These are phyloP conservation scores for Eleusine coracana DNA, from an alignment of 176 grass and related monocot genomes.

Conservation along the genomic window DNA sequence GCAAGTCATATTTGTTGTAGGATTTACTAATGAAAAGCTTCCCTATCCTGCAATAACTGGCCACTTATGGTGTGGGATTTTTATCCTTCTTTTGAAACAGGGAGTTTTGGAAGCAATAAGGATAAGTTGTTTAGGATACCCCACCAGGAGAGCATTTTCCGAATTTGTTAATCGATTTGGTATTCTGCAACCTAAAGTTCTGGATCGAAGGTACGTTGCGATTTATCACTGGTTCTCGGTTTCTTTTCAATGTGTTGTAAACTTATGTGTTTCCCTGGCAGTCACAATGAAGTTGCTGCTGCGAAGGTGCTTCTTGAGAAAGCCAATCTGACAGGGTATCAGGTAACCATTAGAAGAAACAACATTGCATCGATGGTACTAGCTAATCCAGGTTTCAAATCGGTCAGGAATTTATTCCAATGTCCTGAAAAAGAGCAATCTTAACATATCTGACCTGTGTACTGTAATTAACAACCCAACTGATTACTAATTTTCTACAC, in stretches of 20 bases:
- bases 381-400: constrained; percentile 9
- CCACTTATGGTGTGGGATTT: neutral
- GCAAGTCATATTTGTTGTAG: neutral
- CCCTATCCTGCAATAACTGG: neutral
- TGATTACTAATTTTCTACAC: constrained; percentile 8
- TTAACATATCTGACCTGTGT: no score
- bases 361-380: neutral
- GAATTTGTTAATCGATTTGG: constrained; percentile 96
- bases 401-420: constrained; percentile 22
- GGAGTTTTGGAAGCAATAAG: constrained; percentile 96
- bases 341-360: constrained; percentile 55
- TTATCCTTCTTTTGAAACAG: constrained; percentile 47
- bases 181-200: constrained; percentile 67
- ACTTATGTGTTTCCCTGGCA: constrained; percentile 48
- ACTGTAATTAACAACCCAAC: neutral
- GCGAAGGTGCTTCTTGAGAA: constrained; percentile 82
- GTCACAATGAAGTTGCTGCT: constrained; percentile 63
- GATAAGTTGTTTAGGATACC: constrained; percentile 92
- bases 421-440: neutral
- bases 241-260: neutral
- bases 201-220: constrained; percentile 68
- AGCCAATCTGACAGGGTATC: constrained; percentile 80
- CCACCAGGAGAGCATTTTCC: constrained; percentile 81
- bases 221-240: constrained; percentile 26
- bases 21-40: neutral